Base-by-base conservation (phyloP, 2,329 filamentous ascomycete genomes). In the Cladosporium halotolerans region DNA sequence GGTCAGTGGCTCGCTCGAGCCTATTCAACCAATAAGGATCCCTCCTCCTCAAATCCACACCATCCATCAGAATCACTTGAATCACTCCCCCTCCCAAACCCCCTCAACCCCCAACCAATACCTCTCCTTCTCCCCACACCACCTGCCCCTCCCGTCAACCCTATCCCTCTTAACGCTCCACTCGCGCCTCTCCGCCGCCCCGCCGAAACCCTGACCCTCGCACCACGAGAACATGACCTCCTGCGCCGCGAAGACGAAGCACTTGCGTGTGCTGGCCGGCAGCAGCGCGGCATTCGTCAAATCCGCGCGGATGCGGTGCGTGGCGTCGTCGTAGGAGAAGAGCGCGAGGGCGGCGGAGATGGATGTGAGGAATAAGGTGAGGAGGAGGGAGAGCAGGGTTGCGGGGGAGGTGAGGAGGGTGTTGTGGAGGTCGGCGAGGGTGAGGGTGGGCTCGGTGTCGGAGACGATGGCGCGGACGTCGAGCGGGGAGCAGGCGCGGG, bases 31-130 rank as follows among this genome's bases (percentile, higher is more conserved):
- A 36, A 3, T 3, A 3, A 36, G 13, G 2, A 11, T 2, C 19
- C 8, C n/a, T 18, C 28, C 44, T 11, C 14, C 3, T 18, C 16
- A 18, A 18, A 18, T 16, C 16, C 2, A 7, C 23, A 4, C 23
- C 23, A 4, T 28, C 23, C 23, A 28, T 28, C 23, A 2, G 4
- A 28, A 7, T 44, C 32, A 51, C 7, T 39, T 11, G 4, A 14
- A 6, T 16, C 40, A 45, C 2, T 39, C 45, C 7, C 60, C 57
- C 23, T 65, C 61, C 62, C 62, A 66, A n/a, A 60, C 61, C 36
- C 58, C 61, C 51, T 64, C 63, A 14, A 66, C 58, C 0, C 63
- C 60, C 19, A 58, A 33, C 63, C 63, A 66, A 48, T 63, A 65
- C 34, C 63, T 53, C 53, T 65, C 63, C 53, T 66, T 61, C 53